Percentiles rank a stretch among this genome's conserved stretches.
phyloP scores from a whole-genome alignment of 257 asterid genomes.

The Lantana camara region DNA sequence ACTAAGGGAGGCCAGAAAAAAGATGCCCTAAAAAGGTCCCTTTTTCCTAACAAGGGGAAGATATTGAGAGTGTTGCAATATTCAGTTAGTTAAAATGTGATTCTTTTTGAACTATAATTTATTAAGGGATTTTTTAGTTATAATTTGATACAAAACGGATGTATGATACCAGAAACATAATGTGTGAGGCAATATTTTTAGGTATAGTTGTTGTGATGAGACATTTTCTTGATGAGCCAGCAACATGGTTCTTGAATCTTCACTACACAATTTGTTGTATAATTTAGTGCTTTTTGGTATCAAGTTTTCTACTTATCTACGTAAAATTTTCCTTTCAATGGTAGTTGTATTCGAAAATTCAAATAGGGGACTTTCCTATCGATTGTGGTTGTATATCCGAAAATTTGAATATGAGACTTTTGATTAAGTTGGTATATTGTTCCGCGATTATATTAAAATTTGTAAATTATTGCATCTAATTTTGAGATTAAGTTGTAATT shows the following conservation, averaged over 20 bases:
- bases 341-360: too few relatives aligned
- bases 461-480: too few relatives aligned
- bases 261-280: neutral
- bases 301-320: too few relatives aligned
- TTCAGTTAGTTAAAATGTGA: neutral
- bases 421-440: too few relatives aligned
- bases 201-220: constrained; percentile 9
- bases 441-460: too few relatives aligned
- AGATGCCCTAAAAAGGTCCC: constrained; percentile 32
- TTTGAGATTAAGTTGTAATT: too few relatives aligned
- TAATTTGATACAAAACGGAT: constrained; percentile 12
- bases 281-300: too few relatives aligned
- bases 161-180: constrained; percentile 13
- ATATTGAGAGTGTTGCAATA: neutral
- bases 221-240: constrained; percentile 25
- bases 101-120: neutral
- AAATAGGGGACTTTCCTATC: too few relatives aligned
- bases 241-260: constrained; percentile 23
- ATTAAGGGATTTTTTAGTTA: too few relatives aligned
- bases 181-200: neutral
- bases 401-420: too few relatives aligned
- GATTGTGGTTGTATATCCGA: too few relatives aligned
- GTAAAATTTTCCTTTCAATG: too few relatives aligned
- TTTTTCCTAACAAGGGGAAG: neutral
- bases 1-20: constrained; percentile 19